Base-by-base conservation (phyloP, 352 stramenopile species). In the Globisporangium recalcitrans region DNA sequence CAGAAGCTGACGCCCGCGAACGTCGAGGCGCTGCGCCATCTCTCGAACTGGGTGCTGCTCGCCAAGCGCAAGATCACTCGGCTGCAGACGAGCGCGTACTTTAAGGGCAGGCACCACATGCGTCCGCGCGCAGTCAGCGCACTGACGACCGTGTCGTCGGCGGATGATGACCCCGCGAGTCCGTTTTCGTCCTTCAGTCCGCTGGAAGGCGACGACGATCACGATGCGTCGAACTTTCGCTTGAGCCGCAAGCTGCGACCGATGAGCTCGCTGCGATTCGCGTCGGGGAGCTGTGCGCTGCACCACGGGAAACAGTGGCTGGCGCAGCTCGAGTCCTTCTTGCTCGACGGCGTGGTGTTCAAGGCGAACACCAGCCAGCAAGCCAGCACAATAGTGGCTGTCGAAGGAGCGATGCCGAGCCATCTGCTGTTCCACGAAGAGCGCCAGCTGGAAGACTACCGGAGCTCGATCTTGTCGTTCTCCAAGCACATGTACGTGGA, bases 401-500 rank as follows among this genome's bases (percentile, higher is more conserved):
- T 21, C 19, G 38, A 42, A 13, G 54, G 63, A 0, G 22, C 27
- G 9, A 66, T 76, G 16, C 86, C 86, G 4, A 90, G 77, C 47
- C 79, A 90, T 54, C 68, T 88, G 40, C 62, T 95, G n/a, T 95
- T 95, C 62, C 86, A 95, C 60, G 84, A 80, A 58, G 86, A 95
- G 64, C 80, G 86, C 34, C 56, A 74, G 27, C 68, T 92, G 21
- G 71, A 69, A 1, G 85, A 94, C 62, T 94, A 88, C 65, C 80
- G 80, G 38, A 66, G 78, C 61, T 81, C 75, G 26, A 72, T 82
- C 3, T 89, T 80, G 48, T 90, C 81, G 1, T 91, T 90, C 53
- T 90, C 82, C 40, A 92, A 92, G 68, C 83, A 94, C 71, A 87
- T 94, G 80, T 95, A 95, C 62, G 73, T 95, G 53, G 86, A 95